A percentile compares a stretch with the other conserved stretches of the same genome.
These are phyloP conservation scores for Chrysosphaeria jannelii DNA, from an alignment of 2,329 filamentous ascomycete genomes.

Conservation along the genomic window DNA sequence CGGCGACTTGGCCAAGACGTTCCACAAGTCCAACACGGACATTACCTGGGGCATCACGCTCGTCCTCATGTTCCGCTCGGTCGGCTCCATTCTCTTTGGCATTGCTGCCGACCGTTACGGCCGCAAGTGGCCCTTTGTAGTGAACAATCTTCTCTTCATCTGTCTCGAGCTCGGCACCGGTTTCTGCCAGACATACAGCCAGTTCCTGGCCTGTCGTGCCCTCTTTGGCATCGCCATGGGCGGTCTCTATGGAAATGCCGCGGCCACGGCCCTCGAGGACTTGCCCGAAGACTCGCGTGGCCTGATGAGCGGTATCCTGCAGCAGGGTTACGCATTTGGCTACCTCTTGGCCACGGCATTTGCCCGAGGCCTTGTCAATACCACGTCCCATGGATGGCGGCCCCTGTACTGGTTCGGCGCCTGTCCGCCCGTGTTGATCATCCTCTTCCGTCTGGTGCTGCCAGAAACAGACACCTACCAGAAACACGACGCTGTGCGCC, in stretches of 20 bases:
- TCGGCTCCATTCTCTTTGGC: constrained; percentile 50
- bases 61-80: constrained; percentile 40
- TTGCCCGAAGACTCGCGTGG: constrained; percentile 32
- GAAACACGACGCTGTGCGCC: constrained; percentile 4
- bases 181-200: constrained; percentile 37
- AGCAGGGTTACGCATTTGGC: constrained; percentile 34
- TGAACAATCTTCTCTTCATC: constrained; percentile 37
- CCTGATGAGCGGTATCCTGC: constrained; percentile 54
- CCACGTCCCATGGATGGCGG: constrained; percentile 34
- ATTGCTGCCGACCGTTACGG: constrained; percentile 52
- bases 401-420: constrained; percentile 45
- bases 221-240: constrained; percentile 59
- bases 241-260: constrained; percentile 50
- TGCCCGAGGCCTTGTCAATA: constrained; percentile 25
- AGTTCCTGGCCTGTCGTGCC: constrained; percentile 45
- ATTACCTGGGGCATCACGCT: constrained; percentile 50
- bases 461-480: constrained; percentile 5
- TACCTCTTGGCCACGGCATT: constrained; percentile 6
- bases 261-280: constrained; percentile 42
- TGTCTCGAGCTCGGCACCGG: constrained; percentile 37
- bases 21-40: constrained; percentile 23
- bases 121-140: constrained; percentile 57
- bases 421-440: constrained; percentile 24
- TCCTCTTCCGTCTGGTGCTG: constrained; percentile 5
- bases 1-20: constrained; percentile 29